phyloP scores from a whole-genome alignment of 768 basidiomycete genomes.

The Suillus fuscotomentosus region DNA sequence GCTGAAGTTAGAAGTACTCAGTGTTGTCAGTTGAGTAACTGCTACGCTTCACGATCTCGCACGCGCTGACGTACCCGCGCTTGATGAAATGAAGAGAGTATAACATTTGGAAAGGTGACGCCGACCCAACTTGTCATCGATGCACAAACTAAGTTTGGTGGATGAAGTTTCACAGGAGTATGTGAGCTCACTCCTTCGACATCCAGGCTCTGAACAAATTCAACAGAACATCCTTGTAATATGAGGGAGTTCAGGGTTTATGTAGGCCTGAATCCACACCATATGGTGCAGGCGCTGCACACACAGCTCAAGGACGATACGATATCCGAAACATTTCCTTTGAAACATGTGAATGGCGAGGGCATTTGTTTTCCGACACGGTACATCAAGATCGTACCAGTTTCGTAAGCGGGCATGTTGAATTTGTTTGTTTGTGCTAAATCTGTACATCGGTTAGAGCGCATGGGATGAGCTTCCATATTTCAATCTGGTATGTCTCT shows the following conservation, averaged over 20 bases:
- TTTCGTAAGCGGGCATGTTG: slow-evolving; percentile 54
- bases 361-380: slow-evolving; percentile 62
- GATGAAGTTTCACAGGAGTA: slow-evolving; percentile 28
- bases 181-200: slow-evolving; percentile 3
- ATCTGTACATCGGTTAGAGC: slow-evolving; percentile 42
- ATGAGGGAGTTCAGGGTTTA: slow-evolving; percentile 81
- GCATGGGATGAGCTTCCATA: slow-evolving; percentile 71
- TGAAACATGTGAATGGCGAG: slow-evolving; percentile 53
- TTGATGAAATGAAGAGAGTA: slow-evolving; percentile 45
- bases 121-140: background rate
- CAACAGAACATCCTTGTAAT: slow-evolving; percentile 78
- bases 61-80: slow-evolving; percentile 11
- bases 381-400: slow-evolving; percentile 72
- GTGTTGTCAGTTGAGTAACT: slow-evolving; percentile 62
- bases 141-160: background rate
- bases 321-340: slow-evolving; percentile 59
- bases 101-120: slow-evolving; percentile 79
- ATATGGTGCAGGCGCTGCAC: slow-evolving; percentile 67
- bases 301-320: slow-evolving; percentile 64
- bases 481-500: slow-evolving; percentile 75
- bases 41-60: background rate
- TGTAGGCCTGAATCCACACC: slow-evolving; percentile 61
- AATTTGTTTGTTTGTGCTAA: background rate
- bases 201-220: slow-evolving; percentile 7
- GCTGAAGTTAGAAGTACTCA: slow-evolving; percentile 56